Percentiles rank a stretch among this genome's conserved stretches.
Evolutionary conservation across 2,329 filamentous ascomycete species (phyloP).

Genomic region (Xylaria sp.): DNA sequence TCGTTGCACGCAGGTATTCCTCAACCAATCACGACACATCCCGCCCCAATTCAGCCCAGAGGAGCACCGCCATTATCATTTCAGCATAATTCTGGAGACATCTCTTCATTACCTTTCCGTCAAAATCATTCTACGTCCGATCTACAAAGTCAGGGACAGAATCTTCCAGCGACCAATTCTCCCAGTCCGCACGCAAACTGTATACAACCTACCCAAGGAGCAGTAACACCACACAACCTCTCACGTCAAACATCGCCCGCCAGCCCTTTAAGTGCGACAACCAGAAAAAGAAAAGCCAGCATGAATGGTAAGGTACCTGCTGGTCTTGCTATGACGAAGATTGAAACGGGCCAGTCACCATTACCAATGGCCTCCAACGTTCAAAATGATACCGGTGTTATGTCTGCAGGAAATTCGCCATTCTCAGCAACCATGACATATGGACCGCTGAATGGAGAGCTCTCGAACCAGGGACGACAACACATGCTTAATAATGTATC

Average conservation of each 20-base stretch:
- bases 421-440: conserved; percentile 61
- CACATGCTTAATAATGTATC: conserved; percentile 43
- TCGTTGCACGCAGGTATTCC: conserved; percentile 22
- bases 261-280: conserved; percentile 70
- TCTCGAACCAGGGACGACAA: conserved; percentile 48
- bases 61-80: conserved; percentile 30
- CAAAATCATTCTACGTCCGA: conserved; percentile 72
- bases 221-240: conserved; percentile 67
- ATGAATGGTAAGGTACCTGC: conserved; percentile 75
- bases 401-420: conserved; percentile 61
- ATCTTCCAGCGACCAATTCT: conserved; percentile 54
- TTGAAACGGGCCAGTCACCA: conserved; percentile 69
- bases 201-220: conserved; percentile 54
- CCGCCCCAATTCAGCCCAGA: conserved; percentile 22
- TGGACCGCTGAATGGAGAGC: conserved; percentile 56
- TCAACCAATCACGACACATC: conserved; percentile 24
- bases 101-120: conserved; percentile 58
- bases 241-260: conserved; percentile 80
- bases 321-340: conserved; percentile 82
- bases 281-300: conserved; percentile 87
- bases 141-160: conserved; percentile 67
- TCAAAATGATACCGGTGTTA: conserved; percentile 45
- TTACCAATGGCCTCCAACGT: conserved; percentile 51
- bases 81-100: conserved; percentile 51
- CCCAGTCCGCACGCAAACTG: conserved; percentile 39